Evolutionary conservation across 257 asterid genomes (phyloP), one percentile per base, ranked within the genome.

Genomic region (Ballota nigra): DNA sequence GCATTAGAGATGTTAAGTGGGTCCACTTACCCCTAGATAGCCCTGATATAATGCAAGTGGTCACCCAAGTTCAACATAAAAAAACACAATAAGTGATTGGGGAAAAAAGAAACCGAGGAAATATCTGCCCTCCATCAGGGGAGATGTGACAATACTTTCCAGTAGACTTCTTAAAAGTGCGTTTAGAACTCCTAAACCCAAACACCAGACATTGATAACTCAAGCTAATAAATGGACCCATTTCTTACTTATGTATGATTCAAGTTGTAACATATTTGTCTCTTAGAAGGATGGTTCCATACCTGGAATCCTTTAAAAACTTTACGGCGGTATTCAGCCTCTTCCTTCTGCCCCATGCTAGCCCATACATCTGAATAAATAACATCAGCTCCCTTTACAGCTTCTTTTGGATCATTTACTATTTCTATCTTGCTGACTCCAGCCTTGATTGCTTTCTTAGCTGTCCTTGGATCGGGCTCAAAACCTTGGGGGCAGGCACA

Each of bases 281-380:
- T 56, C 26, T n/a, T 38, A 62, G 72, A 26, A 59, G 75, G 75
- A 43, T 40, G 47, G 4, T 0, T 18, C 57, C 67, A 18, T 83
- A 93, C 98, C 96, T 94, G 96, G 86, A 91, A 94, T 60, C 92
- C 98, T 83, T 89, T 92, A 79, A 91, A 94, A 36, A 80, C 97
- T 78, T 79, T 78, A 40, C 84, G 91, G 16, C 98, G 98, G 74
- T 91, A 75, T 62, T 88, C 97, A 83, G 99, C 97, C 87, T 94
- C 99, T 75, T 91, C 97, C 82, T 94, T 94, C 78, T 94, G 97
- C 36, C 99, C 98, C 97, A 91, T 91, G 83, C 98, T 89, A 33
- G 99, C 99, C 98, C 98, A 94, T 73, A 94, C 98, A 84, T 94
- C 99, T 18, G 98, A 74, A 77, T 94, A 94, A 66, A 94, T 95